These are phyloP conservation scores for Pestalotiopsis sp. DNA, from an alignment of 2,329 filamentous ascomycete genomes.

Conservation along the genomic window DNA sequence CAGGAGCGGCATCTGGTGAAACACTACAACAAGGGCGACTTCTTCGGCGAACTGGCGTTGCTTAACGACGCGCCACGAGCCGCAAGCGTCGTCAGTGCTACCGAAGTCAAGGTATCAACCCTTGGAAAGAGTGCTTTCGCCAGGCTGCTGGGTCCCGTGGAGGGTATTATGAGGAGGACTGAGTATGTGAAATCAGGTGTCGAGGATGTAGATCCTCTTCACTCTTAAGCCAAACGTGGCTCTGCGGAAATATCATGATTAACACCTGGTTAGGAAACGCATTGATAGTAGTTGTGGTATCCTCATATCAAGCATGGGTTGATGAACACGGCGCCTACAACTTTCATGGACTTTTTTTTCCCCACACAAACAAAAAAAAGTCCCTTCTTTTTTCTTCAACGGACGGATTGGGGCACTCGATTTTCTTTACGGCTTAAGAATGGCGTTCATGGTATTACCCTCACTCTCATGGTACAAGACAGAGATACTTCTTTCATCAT, in stretches of 20 bases:
- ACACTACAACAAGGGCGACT: conserved; percentile 86
- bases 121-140: conserved; percentile 95
- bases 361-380: neutral
- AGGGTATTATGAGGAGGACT: conserved; percentile 88
- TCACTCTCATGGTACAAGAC: conserved; percentile 4
- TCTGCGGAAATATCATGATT: neutral
- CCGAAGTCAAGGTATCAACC: conserved; percentile 89
- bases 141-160: conserved; percentile 85
- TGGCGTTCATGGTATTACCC: conserved; percentile 8
- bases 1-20: conserved; percentile 71
- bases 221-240: neutral
- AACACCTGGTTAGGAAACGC: conserved; percentile 28
- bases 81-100: conserved; percentile 80
- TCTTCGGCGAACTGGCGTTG: conserved; percentile 93
- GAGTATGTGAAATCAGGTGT: conserved; percentile 63
- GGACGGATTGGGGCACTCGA: neutral
- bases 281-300: neutral
- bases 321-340: neutral
- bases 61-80: conserved; percentile 92
- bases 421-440: conserved; percentile 3
- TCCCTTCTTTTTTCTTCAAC: neutral
- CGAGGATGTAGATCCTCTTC: conserved; percentile 68
- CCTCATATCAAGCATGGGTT: neutral
- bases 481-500: neutral
- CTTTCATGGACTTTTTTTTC: neutral